Evolutionary conservation across 2,329 filamentous ascomycete genomes (phyloP).

Genomic region (Paraconiothyrium brasiliense): DNA sequence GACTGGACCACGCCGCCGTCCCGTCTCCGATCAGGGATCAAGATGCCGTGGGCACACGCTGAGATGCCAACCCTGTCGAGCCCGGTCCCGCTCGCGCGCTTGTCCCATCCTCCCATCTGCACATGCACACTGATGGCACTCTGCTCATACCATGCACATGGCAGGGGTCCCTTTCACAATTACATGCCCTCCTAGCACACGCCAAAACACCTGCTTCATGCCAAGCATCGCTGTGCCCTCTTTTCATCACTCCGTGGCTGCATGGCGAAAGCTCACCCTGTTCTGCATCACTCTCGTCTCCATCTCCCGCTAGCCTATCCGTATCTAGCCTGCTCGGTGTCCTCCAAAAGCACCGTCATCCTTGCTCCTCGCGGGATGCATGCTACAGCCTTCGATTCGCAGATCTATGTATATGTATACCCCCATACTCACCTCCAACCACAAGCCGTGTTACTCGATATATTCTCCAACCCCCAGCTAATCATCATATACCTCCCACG

Average conservation of each 20-base stretch:
- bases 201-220: slow-evolving; percentile 42
- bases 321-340: slow-evolving; percentile 38
- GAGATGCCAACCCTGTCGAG: slow-evolving; percentile 31
- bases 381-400: slow-evolving; percentile 34
- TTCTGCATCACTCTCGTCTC: slow-evolving; percentile 42
- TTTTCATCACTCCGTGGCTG: slow-evolving; percentile 43
- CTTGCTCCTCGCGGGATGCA: slow-evolving; percentile 45
- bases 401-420: slow-evolving; percentile 45
- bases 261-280: slow-evolving; percentile 45
- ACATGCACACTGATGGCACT: slow-evolving; percentile 28
- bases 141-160: slow-evolving; percentile 3
- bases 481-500: slow-evolving; percentile 42
- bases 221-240: slow-evolving; percentile 37
- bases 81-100: slow-evolving; percentile 35
- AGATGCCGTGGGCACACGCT: slow-evolving; percentile 27
- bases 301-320: slow-evolving; percentile 40
- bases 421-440: slow-evolving; percentile 42
- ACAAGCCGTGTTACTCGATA: slow-evolving; percentile 33
- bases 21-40: slow-evolving; percentile 36
- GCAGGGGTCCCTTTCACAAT: slow-evolving; percentile 20
- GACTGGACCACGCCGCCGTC: slow-evolving; percentile 29
- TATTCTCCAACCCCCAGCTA: slow-evolving; percentile 36
- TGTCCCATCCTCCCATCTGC: slow-evolving; percentile 25
- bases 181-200: slow-evolving; percentile 34
- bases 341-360: slow-evolving; percentile 47